Evolutionary conservation across 2,329 filamentous ascomycete genomes (phyloP).

Genomic region (Ophiocordyceps unilateralis): DNA sequence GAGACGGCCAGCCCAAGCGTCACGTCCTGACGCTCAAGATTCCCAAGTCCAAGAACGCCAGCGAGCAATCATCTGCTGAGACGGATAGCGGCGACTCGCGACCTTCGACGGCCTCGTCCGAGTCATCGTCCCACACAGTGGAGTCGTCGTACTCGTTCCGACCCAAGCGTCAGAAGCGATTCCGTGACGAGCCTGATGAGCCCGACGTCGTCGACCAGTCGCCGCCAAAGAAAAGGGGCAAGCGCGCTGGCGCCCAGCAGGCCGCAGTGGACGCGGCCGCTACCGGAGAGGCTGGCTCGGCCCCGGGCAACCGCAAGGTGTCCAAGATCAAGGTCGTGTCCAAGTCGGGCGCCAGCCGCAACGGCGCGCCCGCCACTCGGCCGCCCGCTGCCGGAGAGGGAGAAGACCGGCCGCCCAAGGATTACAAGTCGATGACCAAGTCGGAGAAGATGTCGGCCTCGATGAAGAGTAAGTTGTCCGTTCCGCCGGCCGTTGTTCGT

Average conservation of each 20-base stretch:
- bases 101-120: slow-evolving; percentile 35
- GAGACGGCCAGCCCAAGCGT: slow-evolving; percentile 8
- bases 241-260: slow-evolving; percentile 6
- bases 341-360: slow-evolving; percentile 10
- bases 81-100: slow-evolving; percentile 28
- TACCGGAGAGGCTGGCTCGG: slow-evolving; percentile 6
- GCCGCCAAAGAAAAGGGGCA: slow-evolving; percentile 21
- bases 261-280: not conserved
- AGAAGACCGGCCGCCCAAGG: slow-evolving; percentile 26
- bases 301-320: slow-evolving; percentile 13
- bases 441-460: slow-evolving; percentile 49
- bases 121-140: slow-evolving; percentile 27
- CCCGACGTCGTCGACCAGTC: slow-evolving; percentile 17
- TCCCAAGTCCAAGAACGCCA: slow-evolving; percentile 22
- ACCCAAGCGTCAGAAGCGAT: slow-evolving; percentile 36
- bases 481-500: not conserved
- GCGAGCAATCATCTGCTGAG: slow-evolving; percentile 17
- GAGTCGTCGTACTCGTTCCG: slow-evolving; percentile 36
- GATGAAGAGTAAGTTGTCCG: slow-evolving; percentile 37
- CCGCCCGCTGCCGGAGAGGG: slow-evolving; percentile 13
- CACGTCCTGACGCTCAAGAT: slow-evolving; percentile 21
- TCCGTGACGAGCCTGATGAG: slow-evolving; percentile 29
- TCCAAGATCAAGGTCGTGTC: slow-evolving; percentile 22
- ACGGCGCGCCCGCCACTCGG: slow-evolving; percentile 12
- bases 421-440: slow-evolving; percentile 45